Evolutionary conservation across 2,329 filamentous ascomycete genomes (phyloP), one percentile per base, ranked within the genome.

Genomic region (Aureobasidium mangrovei): DNA sequence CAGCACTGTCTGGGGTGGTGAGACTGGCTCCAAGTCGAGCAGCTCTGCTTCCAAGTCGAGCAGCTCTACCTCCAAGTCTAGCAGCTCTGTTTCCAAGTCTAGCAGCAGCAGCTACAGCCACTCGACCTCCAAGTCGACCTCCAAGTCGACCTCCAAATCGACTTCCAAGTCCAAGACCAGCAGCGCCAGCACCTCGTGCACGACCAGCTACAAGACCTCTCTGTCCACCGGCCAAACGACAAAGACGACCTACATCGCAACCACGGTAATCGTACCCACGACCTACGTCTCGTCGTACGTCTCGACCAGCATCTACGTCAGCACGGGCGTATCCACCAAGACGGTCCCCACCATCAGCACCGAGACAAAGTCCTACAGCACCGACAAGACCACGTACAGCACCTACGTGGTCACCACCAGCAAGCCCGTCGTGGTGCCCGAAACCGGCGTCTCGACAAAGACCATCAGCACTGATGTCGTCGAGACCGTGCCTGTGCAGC

Each of bases 161-260:
- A 33, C 36, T 26, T 43, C 39, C 32, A 35, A 12, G 7, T 43
- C 39, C 31, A 36, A 9, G 7, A 29, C 24, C 46, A 39, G n/a
- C 46, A 39, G 31, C 26, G 39, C 24, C 12, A 43, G 18, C 49
- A 53, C 49, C 5, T 43, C 49, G 7, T 53, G 49, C 49, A 43
- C 10, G 32, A 53, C 49, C 7, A 10, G 29, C 10, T 53, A 53
- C 39, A 10, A 28, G 3, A 53, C 40, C 31, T 36, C 31, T 4
- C 29, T 18, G 7, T 44, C 40, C 4, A 44, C 40, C 27, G 49
- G 49, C 40, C 18, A 43, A 4, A 12, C 24, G 24, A 44, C 49
- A 31, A 53, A 29, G 7, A 32, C 40, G 10, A 44, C 40, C 32
- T 53, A 53, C 27, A 35, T 40, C 5, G 49, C 49, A 10, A 44